Base-by-base conservation (phyloP, 148 eudicot genomes). In the Nepenthes mirabilis region DNA sequence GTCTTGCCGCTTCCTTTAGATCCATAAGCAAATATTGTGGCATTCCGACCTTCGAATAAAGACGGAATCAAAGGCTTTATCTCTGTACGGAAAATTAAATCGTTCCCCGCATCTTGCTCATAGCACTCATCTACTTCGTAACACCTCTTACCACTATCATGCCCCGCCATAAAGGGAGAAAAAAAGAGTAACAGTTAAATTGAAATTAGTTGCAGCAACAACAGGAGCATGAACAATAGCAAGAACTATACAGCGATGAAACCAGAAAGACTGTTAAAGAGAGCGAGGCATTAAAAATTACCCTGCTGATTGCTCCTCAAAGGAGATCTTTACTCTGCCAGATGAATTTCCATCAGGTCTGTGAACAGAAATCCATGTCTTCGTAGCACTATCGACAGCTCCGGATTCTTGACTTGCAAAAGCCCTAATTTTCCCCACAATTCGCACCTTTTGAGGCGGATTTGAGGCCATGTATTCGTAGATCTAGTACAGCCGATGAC, bases 1-100 rank as follows among this genome's bases (percentile, higher is more conserved):
- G 99, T 86, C 70, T 93, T 93, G 60, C 99, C 99, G 63, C 95
- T 86, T 48, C 81, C 85, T 73, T 76, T 84, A 35, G 97, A 85
- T 64, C 99, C 97, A 56, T 75, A 85, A 14, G 87, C 91, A 62
- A 93, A 77, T 59, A 93, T 62, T 0, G 95, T 68, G 45, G 69
- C 69, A 54, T 83, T 79, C 64, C 68, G 76, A 36, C 95, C 97
- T 68, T 73, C 69, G 61, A 84, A 71, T 50, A 82, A 74, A 47
- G 72, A 75, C 48, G 83, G 58, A 62, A 93, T 66, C 70, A 84
- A 40, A 61, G 82, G 91, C 61, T 81, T 68, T 23, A 93, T 50
- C 68, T 93, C 99, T 58, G 68, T 73, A 23, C 63, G 34, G 62
- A 74, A 93, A 33, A 93, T 77, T 43, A 68, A 51, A 52, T 61